Conservation (phyloP, 371 early-diverging fungal species). For the Apophysomyces elegans region DNA sequence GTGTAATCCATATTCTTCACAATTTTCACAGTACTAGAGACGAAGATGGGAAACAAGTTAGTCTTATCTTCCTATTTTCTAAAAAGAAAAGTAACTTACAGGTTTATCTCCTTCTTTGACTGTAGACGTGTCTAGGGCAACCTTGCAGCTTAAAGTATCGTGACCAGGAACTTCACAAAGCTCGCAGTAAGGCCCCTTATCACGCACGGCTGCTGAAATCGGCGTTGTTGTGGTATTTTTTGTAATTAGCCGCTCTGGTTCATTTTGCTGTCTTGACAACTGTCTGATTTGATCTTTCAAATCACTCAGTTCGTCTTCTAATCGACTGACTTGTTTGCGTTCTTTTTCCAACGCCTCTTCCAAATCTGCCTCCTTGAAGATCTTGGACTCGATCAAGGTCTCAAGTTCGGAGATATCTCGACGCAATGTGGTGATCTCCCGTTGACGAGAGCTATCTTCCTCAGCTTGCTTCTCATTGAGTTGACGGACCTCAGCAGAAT, state of each 20-base stretch:
- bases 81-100: constrained; percentile 8
- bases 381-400: constrained; percentile 74
- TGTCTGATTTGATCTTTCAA: constrained; percentile 41
- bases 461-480: constrained; percentile 59
- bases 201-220: constrained; percentile 16
- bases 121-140: constrained; percentile 26
- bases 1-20: constrained; percentile 68
- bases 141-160: constrained; percentile 67
- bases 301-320: constrained; percentile 60
- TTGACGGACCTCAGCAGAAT: constrained; percentile 60
- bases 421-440: constrained; percentile 59
- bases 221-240: constrained; percentile 11
- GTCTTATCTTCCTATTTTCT: background rate
- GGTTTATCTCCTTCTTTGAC: constrained; percentile 14
- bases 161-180: constrained; percentile 73
- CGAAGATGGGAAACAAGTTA: background rate
- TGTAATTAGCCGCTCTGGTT: constrained; percentile 2
- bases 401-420: constrained; percentile 76
- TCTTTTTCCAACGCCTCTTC: constrained; percentile 67
- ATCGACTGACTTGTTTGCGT: constrained; percentile 50
- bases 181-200: constrained; percentile 57
- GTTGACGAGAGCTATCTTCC: constrained; percentile 60
- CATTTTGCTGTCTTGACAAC: constrained; percentile 8
- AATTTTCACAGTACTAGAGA: constrained; percentile 71
- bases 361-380: constrained; percentile 77